phyloP scores from a whole-genome alignment of 2,329 filamentous ascomycete species.

The Dothidotthia symphoricarpi region DNA sequence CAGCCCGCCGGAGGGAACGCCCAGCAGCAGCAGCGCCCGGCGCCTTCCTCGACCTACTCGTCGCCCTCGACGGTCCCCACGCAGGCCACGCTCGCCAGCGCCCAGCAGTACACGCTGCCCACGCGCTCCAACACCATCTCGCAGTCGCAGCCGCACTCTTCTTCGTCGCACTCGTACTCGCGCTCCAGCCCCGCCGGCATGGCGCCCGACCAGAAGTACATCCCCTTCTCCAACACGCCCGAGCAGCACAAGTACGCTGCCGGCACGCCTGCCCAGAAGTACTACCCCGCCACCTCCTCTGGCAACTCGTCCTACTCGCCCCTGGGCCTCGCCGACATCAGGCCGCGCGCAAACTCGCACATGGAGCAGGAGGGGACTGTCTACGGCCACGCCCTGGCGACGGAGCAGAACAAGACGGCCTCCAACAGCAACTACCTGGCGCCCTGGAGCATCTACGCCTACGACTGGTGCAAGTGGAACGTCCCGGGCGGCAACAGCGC shows the following conservation, averaged over 20 bases:
- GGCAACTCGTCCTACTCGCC: slow-evolving; percentile 76
- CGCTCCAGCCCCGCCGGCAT: slow-evolving; percentile 74
- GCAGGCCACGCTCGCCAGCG: slow-evolving; percentile 52
- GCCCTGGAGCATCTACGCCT: slow-evolving; percentile 93
- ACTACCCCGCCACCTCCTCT: slow-evolving; percentile 53
- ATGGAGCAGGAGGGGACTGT: slow-evolving; percentile 70
- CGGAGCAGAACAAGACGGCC: slow-evolving; percentile 65
- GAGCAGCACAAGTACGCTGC: slow-evolving; percentile 51
- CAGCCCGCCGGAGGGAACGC: slow-evolving; percentile 51
- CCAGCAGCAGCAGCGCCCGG: slow-evolving; percentile 53
- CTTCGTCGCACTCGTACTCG: slow-evolving; percentile 63
- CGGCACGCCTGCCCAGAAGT: slow-evolving; percentile 56
- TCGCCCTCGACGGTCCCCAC: slow-evolving; percentile 59
- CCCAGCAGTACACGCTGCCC: slow-evolving; percentile 62
- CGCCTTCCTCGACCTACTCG: slow-evolving; percentile 55
- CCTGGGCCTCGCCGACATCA: slow-evolving; percentile 86
- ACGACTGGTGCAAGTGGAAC: slow-evolving; percentile 99
- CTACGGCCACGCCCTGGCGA: slow-evolving; percentile 53
- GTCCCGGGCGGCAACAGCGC: slow-evolving; percentile 68
- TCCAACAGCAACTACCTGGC: slow-evolving; percentile 89
- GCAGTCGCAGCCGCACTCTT: slow-evolving; percentile 47
- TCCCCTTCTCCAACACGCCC: slow-evolving; percentile 64
- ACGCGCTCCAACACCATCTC: slow-evolving; percentile 65
- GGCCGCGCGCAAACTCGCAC: slow-evolving; percentile 78
- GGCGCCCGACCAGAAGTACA: slow-evolving; percentile 61